Evolutionary conservation across 768 basidiomycete species (phyloP), one percentile per base, ranked within the genome.

Genomic region (Boletus vermiculosoides): DNA sequence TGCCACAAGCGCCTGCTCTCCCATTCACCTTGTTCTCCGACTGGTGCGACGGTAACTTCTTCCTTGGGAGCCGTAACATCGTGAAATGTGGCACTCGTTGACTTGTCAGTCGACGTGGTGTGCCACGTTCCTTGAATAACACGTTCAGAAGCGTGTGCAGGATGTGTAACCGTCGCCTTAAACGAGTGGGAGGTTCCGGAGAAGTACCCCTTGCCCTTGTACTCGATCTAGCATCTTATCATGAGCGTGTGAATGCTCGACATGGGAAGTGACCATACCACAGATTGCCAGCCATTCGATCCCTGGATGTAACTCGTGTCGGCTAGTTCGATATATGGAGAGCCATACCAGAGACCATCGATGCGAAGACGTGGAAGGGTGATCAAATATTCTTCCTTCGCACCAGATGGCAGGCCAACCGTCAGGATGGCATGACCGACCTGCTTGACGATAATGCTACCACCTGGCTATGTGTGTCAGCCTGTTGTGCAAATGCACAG

Each of bases 151-250:
- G 58, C 71, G 62, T 75, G 73, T 45, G 79, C 76, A 41, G 82
- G 78, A 12, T 82, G 83, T 0, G 80, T 70, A n/a, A 93, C 71
- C 1, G 79, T 79, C 11, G 96, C 93, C 72, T 94, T 95, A 83
- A 94, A 97, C 4, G 86, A 78, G 76, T 99, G 96, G 4, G 92
- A 85, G 71, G 94, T 95, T 54, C 96, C 95, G 36, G 85, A 83
- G 71, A 98, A 92, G 76, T 95, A 98, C 28, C 95, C 96, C 68
- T 92, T 93, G 72, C 95, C 96, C 69, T 94, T 93, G 80, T 96
- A 98, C 62, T 96, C 92, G 71, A 98, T 87, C 70, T 80, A 67
- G 70, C 55, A 71, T 72, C 13, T 75, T 73, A 31, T 74, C 76
- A 50, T 81, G 76, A 60, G 77, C 31, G 62, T 39, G 23, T 2